A percentile compares a stretch with the other conserved stretches of the same genome.
These are phyloP conservation scores for Colletotrichum eleusines DNA, from an alignment of 2,329 filamentous ascomycete genomes.

Conservation along the genomic window DNA sequence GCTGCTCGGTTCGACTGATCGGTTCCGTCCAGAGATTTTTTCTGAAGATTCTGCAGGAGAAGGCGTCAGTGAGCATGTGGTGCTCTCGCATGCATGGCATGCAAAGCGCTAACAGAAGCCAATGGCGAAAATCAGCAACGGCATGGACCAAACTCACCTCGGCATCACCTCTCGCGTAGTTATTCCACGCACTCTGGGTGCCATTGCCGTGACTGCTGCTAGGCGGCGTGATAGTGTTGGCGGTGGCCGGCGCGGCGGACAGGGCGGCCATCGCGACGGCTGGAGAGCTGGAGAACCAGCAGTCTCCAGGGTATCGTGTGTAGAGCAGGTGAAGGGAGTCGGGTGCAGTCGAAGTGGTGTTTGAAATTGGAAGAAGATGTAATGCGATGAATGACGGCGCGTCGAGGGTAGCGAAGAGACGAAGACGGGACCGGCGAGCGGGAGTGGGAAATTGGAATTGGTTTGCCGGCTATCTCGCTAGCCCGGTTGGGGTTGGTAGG, in stretches of 20 bases:
- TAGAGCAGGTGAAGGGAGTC: not conserved
- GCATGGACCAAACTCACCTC: constrained; percentile 52
- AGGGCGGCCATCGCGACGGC: constrained; percentile 62
- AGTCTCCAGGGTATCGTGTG: constrained; percentile 33
- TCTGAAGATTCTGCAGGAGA: constrained; percentile 41
- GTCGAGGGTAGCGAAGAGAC: constrained; percentile 17
- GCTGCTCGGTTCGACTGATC: constrained; percentile 40
- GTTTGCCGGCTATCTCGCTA: constrained; percentile 24
- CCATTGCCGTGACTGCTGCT: constrained; percentile 64
- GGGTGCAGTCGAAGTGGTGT: not conserved
- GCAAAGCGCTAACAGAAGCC: constrained; percentile 1
- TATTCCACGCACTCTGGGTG: constrained; percentile 60
- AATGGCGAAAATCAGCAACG: not conserved
- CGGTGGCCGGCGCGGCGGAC: constrained; percentile 61
- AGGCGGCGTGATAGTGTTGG: constrained; percentile 61
- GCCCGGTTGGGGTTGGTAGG: constrained; percentile 8
- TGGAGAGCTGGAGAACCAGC: constrained; percentile 40
- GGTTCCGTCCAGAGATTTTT: constrained; percentile 31
- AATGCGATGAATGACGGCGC: constrained; percentile 20
- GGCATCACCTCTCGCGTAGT: constrained; percentile 47
- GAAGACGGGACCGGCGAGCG: constrained; percentile 22
- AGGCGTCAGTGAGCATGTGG: constrained; percentile 16
- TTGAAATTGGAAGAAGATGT: constrained; percentile 19
- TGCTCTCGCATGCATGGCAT: not conserved
- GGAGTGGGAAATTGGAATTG: constrained; percentile 27